phyloP scores from a whole-genome alignment of 179 eudicot species.

The Patellifolia procumbens region DNA sequence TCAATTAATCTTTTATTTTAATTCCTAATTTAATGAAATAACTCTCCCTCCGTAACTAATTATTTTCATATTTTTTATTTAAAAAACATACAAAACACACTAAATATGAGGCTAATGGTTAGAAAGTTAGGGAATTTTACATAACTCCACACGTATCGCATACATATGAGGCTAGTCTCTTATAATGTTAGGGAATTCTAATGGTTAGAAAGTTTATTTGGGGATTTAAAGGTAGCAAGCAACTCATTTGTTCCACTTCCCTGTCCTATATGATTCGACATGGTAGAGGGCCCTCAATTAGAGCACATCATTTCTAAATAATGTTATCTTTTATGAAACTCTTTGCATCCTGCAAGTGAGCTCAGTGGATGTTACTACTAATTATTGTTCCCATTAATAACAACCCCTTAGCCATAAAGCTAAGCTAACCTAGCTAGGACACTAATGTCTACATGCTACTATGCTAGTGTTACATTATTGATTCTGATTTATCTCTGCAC shows the following conservation, averaged over 20 bases:
- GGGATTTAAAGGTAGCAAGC: conserved; percentile 7
- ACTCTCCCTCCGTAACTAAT: too few relatives aligned
- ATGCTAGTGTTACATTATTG: not conserved
- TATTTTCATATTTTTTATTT: too few relatives aligned
- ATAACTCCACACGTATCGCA: too few relatives aligned
- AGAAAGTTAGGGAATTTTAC: too few relatives aligned
- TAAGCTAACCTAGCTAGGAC: not conserved
- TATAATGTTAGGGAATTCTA: not conserved
- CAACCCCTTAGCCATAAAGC: not conserved
- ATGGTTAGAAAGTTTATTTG: conserved; percentile 1
- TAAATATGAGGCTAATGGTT: too few relatives aligned
- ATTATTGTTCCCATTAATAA: conserved; percentile 17
- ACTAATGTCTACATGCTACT: not conserved
- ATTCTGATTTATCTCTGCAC: not conserved
- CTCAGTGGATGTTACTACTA: conserved; percentile 9
- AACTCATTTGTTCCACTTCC: conserved; percentile 21
- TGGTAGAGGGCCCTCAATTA: not conserved
- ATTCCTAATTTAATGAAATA: too few relatives aligned
- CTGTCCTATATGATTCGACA: conserved; percentile 22
- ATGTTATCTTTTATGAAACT: not conserved
- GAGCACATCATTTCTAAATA: conserved; percentile 6
- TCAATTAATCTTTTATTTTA: too few relatives aligned
- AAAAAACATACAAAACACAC: too few relatives aligned
- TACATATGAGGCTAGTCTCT: too few relatives aligned
- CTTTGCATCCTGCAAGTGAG: conserved; percentile 5